Percentiles rank a stretch among this genome's conserved stretches.
These are phyloP conservation scores for Hortiboletus flavorubellus DNA, from an alignment of 768 basidiomycete genomes.

Conservation along the genomic window DNA sequence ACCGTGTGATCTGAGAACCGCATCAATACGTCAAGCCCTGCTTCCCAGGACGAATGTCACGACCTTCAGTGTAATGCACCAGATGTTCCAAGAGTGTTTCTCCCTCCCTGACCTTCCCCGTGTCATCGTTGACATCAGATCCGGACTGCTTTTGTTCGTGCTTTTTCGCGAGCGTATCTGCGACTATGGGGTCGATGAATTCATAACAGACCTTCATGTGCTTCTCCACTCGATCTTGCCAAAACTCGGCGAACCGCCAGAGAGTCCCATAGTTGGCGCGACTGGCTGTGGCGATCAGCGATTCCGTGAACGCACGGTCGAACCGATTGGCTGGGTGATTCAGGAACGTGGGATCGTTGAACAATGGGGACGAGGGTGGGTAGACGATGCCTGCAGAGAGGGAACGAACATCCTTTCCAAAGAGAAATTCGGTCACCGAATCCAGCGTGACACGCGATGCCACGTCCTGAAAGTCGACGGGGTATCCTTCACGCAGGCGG, in stretches of 20 bases:
- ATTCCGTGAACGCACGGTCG: constrained; percentile 37
- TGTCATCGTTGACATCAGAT: constrained; percentile 6
- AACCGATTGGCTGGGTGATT: constrained; percentile 36
- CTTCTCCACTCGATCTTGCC: constrained; percentile 38
- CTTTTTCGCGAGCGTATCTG: constrained; percentile 39
- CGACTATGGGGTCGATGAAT: constrained; percentile 49
- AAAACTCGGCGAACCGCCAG: constrained; percentile 47
- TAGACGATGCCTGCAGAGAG: constrained; percentile 38
- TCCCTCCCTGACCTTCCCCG: constrained; percentile 35
- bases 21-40: not conserved
- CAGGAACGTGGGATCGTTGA: constrained; percentile 20
- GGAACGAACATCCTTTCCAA: constrained; percentile 39
- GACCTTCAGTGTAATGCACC: constrained; percentile 53
- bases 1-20: constrained; percentile 17
- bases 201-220: constrained; percentile 40
- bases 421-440: constrained; percentile 55
- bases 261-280: constrained; percentile 37
- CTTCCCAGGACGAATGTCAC: constrained; percentile 1
- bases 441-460: constrained; percentile 51
- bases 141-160: constrained; percentile 11
- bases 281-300: constrained; percentile 32
- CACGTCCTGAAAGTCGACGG: constrained; percentile 45
- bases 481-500: constrained; percentile 34
- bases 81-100: constrained; percentile 51
- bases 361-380: constrained; percentile 25